Percentiles rank a stretch among this genome's conserved stretches.
Evolutionary conservation across 306 rosid genomes (phyloP).

Genomic region (Betula pendula): DNA sequence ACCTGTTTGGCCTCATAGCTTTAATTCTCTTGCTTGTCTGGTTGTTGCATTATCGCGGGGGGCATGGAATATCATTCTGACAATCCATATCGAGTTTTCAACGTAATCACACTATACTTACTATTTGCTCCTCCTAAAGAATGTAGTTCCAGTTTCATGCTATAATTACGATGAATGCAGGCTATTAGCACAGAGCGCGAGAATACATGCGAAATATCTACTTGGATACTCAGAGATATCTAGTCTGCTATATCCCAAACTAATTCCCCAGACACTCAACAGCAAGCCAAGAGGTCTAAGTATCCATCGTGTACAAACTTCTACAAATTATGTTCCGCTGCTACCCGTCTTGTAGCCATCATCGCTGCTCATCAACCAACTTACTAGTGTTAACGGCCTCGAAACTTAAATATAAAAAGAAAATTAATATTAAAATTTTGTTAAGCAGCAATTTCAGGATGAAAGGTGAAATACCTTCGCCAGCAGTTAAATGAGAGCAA

Average conservation of each 20-base stretch:
- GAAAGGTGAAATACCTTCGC: constrained; percentile 56
- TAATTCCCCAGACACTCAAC: constrained; percentile 52
- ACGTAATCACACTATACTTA: too few species aligned
- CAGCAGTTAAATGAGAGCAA: constrained; percentile 60
- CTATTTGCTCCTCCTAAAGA: background rate
- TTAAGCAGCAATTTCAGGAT: background rate
- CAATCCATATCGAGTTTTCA: constrained; percentile 49
- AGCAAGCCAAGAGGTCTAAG: constrained; percentile 56
- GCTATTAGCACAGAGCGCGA: too few species aligned
- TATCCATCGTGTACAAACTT: constrained; percentile 60
- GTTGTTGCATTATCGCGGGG: constrained; percentile 69
- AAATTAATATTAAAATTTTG: background rate
- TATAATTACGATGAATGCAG: too few species aligned
- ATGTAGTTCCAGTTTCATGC: background rate
- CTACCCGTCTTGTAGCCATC: constrained; percentile 72
- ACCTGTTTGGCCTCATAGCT: constrained; percentile 64
- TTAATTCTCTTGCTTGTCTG: constrained; percentile 71
- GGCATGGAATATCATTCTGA: constrained; percentile 65
- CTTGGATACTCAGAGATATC: too few species aligned
- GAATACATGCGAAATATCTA: too few species aligned
- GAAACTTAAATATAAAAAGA: background rate
- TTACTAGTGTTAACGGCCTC: too few species aligned
- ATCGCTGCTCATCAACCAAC: constrained; percentile 45
- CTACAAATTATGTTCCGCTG: constrained; percentile 10
- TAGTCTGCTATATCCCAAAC: too few species aligned